Conservation (phyloP, 108 stramenopile genomes). For the Pseudonitzschia multiseries region DNA sequence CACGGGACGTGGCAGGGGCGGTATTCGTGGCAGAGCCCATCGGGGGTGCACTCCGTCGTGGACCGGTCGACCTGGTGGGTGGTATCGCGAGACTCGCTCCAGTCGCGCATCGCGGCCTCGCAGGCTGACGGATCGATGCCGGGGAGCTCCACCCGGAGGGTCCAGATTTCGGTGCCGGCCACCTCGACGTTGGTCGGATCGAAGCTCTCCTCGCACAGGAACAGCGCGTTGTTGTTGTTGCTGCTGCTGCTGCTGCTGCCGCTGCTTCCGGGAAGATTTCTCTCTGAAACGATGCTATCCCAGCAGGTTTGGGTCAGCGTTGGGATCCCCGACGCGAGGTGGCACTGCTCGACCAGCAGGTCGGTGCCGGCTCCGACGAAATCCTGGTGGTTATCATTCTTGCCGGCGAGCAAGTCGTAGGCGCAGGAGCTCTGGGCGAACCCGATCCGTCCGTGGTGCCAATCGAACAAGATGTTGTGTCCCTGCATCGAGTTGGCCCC, state of each 20-base stretch:
- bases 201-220: slow-evolving; percentile 16
- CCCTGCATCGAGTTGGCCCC: slow-evolving; percentile 96
- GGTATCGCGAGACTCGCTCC: slow-evolving; percentile 17
- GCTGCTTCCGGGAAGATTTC: too few species aligned
- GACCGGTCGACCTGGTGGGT: slow-evolving; percentile 20
- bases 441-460: slow-evolving; percentile 84
- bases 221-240: not conserved
- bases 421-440: slow-evolving; percentile 87
- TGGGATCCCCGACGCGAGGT: slow-evolving; percentile 3
- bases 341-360: slow-evolving; percentile 7
- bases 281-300: slow-evolving; percentile 16
- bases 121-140: slow-evolving; percentile 52
- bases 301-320: slow-evolving; percentile 28
- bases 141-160: slow-evolving; percentile 47
- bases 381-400: slow-evolving; percentile 10
- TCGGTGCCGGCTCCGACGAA: slow-evolving; percentile 2
- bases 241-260: too few species aligned
- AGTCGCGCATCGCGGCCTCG: slow-evolving; percentile 37
- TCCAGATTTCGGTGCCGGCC: slow-evolving; percentile 68
- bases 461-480: slow-evolving; percentile 94
- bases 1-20: slow-evolving; percentile 69
- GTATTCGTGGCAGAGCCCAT: slow-evolving; percentile 65
- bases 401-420: slow-evolving; percentile 40
- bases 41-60: slow-evolving; percentile 47
- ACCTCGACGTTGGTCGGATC: slow-evolving; percentile 46